phyloP scores from a whole-genome alignment of 768 basidiomycete species.

The Coprinopsis strossmayeri region DNA sequence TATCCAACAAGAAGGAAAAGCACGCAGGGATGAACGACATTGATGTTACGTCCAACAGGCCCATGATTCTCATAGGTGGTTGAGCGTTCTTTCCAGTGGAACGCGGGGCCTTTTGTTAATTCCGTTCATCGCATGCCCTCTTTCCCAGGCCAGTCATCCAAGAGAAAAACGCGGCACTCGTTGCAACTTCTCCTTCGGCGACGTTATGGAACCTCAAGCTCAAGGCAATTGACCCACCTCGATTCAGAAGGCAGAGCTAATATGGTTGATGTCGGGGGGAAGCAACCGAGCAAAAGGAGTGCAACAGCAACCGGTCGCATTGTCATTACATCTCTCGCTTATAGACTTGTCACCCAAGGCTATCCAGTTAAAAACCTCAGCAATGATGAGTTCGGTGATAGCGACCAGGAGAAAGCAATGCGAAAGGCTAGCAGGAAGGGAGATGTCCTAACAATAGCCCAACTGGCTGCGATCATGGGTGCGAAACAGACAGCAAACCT shows the following conservation, averaged over 20 bases:
- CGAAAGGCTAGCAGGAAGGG: conserved; percentile 59
- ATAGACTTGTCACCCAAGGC: conserved; percentile 49
- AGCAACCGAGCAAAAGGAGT: conserved; percentile 50
- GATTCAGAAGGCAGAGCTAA: conserved; percentile 60
- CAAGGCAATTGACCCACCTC: conserved; percentile 73
- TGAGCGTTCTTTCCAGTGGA: conserved; percentile 42
- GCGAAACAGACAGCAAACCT: conserved; percentile 78
- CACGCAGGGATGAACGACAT: conserved; percentile 83
- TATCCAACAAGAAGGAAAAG: conserved; percentile 68
- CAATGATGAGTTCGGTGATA: background rate
- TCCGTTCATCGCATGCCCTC: background rate
- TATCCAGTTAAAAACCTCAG: too few relatives aligned
- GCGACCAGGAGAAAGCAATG: conserved; percentile 26
- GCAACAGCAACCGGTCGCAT: conserved; percentile 78
- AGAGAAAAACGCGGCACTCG: background rate
- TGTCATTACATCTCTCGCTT: conserved; percentile 58
- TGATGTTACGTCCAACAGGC: conserved; percentile 68
- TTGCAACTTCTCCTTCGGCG: background rate
- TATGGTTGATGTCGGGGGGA: conserved; percentile 80
- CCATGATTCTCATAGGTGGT: conserved; percentile 94
- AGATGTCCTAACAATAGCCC: conserved; percentile 66
- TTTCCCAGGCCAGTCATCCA: background rate
- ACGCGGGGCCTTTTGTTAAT: background rate
- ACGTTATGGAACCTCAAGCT: conserved; percentile 21
- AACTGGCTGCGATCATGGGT: conserved; percentile 84